Evolutionary conservation across 768 basidiomycete species (phyloP), one percentile per base, ranked within the genome.

Genomic region (Panellus pusillus): DNA sequence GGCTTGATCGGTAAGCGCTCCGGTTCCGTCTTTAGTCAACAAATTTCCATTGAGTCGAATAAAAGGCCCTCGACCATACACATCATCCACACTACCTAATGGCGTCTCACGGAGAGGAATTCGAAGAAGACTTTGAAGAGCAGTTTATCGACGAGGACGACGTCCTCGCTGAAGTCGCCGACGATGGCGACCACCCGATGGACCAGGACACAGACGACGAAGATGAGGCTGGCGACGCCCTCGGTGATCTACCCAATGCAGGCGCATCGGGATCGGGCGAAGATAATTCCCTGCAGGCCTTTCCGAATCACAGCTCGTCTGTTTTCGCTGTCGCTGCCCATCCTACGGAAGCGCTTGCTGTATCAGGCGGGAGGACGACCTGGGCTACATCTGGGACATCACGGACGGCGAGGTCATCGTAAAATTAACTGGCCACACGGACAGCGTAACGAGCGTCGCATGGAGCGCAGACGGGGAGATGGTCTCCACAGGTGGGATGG

Each of bases 401-500:
- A 85, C 83, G 2, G 84, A 86, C 40, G 92, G 93, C 13, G 85
- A 90, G 64, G 74, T 86, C 61, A 76, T 96, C 54, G 89, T 84
- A 47, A 90, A 86, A 71, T 78, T 99, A 46, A 88, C 89, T 0
- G 97, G 97, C 3, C 97, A 99, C 70, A 84, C 86, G 7, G 97
- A 99, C 67, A 94, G 92, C 58, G 93, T 99, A 43, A 85, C 86
- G 5, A 78, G 78, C 49, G 78, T 80, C 4, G 86, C 79, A 18
- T 99, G 91, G 81, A 96, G 85, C 67, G 63, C 74, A 0, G 96
- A 98, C 66, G 97, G 97, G 2, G 89, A 97, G 72, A 80, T 97
- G 80, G 79, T 95, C 52, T 86, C 95, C 14, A 97, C 95, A 0
- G 97, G 96, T 9, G 97, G 97, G 0, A 98, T 99, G 97, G 97